These are phyloP conservation scores for Pinus taeda DNA, from an alignment of 75 land plant genomes.

Conservation along the genomic window DNA sequence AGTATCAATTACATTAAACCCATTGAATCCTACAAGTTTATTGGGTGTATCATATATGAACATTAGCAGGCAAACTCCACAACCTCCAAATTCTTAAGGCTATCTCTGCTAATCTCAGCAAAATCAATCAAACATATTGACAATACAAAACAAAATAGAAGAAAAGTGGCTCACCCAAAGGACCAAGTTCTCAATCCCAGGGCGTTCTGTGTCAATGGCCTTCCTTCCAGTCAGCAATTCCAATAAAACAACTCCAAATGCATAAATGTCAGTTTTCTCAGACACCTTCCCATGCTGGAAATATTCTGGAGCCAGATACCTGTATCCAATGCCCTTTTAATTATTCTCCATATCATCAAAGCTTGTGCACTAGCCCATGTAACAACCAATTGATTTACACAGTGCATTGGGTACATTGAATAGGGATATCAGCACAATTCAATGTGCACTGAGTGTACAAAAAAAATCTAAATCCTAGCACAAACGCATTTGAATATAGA, in stretches of 20 bases:
- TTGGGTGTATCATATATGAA: background rate
- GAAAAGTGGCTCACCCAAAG: slow-evolving; percentile 59
- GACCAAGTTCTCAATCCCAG: slow-evolving; percentile 73
- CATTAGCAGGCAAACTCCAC: no score
- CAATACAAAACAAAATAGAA: background rate
- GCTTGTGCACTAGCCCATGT: background rate
- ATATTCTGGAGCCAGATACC: slow-evolving; percentile 92
- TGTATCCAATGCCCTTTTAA: slow-evolving; percentile 15
- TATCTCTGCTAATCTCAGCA: no score
- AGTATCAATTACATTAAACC: background rate
- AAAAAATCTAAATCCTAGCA: background rate
- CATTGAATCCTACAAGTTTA: no score
- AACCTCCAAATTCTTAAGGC: no score
- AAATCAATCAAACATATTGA: background rate
- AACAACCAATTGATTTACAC: background rate
- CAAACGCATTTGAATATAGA: background rate
- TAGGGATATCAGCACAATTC: background rate
- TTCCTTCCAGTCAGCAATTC: slow-evolving; percentile 79
- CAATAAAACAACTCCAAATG: slow-evolving; percentile 83
- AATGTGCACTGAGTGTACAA: no score
- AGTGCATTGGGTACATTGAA: background rate
- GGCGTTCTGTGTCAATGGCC: slow-evolving; percentile 67
- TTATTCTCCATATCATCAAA: no score
- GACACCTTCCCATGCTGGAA: slow-evolving; percentile 88
- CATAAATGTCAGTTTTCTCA: slow-evolving; percentile 85